A percentile compares a stretch with the other conserved stretches of the same genome.
phyloP scores from a whole-genome alignment of 2,329 filamentous ascomycete genomes.

The Ceratocystiopsis sp. region DNA sequence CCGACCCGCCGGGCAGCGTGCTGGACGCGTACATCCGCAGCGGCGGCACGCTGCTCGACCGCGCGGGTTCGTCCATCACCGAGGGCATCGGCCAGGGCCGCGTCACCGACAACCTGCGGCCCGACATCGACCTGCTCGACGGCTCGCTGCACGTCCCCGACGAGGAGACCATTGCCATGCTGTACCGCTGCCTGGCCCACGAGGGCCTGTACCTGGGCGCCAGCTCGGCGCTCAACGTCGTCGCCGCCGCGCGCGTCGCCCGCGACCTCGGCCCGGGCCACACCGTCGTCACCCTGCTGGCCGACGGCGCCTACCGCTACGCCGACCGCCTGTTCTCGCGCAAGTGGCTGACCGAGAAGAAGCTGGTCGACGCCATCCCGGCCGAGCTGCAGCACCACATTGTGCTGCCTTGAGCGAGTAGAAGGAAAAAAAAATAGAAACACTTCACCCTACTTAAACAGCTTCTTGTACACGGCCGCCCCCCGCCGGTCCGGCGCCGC shows the following conservation, averaged over 20 bases:
- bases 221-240: slow-evolving; percentile 86
- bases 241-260: slow-evolving; percentile 84
- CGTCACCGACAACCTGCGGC: slow-evolving; percentile 83
- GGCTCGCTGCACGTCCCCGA: slow-evolving; percentile 73
- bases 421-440: slow-evolving; percentile 1
- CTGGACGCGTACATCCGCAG: slow-evolving; percentile 82
- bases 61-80: slow-evolving; percentile 76
- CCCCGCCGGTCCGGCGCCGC: slow-evolving; percentile 9
- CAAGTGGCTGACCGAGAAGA: slow-evolving; percentile 82
- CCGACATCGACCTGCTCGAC: slow-evolving; percentile 71
- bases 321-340: slow-evolving; percentile 83
- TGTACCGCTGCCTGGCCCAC: slow-evolving; percentile 89
- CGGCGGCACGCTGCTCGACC: slow-evolving; percentile 67
- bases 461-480: slow-evolving; percentile 14
- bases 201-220: slow-evolving; percentile 92
- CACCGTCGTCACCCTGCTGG: slow-evolving; percentile 85
- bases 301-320: slow-evolving; percentile 94
- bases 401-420: slow-evolving; percentile 50
- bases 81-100: slow-evolving; percentile 96
- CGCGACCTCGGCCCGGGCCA: slow-evolving; percentile 76
- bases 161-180: slow-evolving; percentile 93
- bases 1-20: slow-evolving; percentile 85
- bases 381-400: slow-evolving; percentile 84
- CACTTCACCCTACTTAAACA: too few relatives aligned
- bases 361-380: slow-evolving; percentile 63